A percentile compares a stretch with the other conserved stretches of the same genome.
Evolutionary conservation across 225 moss, liverwort and hornwort genomes (phyloP).

Genomic region (Sphagnum tenellum): DNA sequence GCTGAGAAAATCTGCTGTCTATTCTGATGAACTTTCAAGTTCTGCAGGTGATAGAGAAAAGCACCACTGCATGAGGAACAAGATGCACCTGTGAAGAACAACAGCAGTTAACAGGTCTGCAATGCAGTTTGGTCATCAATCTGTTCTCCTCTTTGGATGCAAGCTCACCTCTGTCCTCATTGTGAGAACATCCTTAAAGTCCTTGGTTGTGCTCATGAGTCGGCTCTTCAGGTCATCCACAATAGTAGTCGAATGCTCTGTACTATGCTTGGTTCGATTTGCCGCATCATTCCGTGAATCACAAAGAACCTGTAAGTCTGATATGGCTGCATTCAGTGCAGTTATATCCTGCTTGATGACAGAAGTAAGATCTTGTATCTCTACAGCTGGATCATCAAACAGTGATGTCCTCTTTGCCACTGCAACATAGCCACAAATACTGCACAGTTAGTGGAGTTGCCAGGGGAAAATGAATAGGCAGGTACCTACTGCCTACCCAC

Average conservation of each 20-base stretch:
- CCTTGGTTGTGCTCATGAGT: slow-evolving; percentile 97
- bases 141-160: neutral
- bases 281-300: slow-evolving; percentile 72
- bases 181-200: slow-evolving; percentile 96
- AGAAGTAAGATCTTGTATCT: slow-evolving; percentile 96
- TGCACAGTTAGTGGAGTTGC: too few species aligned
- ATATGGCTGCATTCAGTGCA: slow-evolving; percentile 84
- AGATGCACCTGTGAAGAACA: neutral
- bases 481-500: too few species aligned
- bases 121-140: neutral
- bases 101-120: slow-evolving; percentile 1
- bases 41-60: slow-evolving; percentile 30
- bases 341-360: slow-evolving; percentile 98
- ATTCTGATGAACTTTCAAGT: slow-evolving; percentile 90
- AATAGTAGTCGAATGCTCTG: slow-evolving; percentile 89
- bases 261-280: slow-evolving; percentile 81
- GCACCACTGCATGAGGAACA: neutral
- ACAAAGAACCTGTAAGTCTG: slow-evolving; percentile 84
- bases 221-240: slow-evolving; percentile 93
- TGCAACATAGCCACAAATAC: slow-evolving; percentile 12
- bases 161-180: slow-evolving; percentile 79
- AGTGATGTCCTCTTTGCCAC: slow-evolving; percentile 99
- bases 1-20: slow-evolving; percentile 84
- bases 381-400: slow-evolving; percentile 97
- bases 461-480: neutral